A percentile compares a stretch with the other conserved stretches of the same genome.
Conservation (phyloP, 164 flowering plant species). For the Macadamia tetraphylla region DNA sequence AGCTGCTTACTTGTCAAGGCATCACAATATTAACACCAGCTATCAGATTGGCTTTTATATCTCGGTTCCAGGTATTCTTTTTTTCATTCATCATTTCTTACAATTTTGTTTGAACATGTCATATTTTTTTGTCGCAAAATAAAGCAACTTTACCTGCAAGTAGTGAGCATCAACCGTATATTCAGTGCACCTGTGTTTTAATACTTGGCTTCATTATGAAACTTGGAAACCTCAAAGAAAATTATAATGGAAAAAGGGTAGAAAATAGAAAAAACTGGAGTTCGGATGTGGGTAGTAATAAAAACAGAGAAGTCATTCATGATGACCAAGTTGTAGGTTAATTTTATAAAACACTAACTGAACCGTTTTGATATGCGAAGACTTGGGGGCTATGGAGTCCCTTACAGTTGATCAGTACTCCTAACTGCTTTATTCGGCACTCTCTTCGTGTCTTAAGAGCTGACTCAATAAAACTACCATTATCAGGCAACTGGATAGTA, state of each 20-base stretch:
- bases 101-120: too few relatives aligned
- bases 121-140: background rate
- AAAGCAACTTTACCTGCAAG: background rate
- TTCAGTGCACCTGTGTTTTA: background rate
- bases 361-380: background rate
- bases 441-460: background rate
- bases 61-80: conserved; percentile 71
- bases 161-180: background rate
- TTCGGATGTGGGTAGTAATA: too few relatives aligned
- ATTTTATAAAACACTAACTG: too few relatives aligned
- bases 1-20: conserved; percentile 84
- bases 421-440: too few relatives aligned
- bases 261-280: too few relatives aligned
- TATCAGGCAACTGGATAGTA: too few relatives aligned
- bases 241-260: too few relatives aligned
- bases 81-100: background rate
- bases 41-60: conserved; percentile 68
- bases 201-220: background rate
- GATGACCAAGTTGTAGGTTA: too few relatives aligned
- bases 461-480: background rate
- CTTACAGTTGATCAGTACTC: background rate
- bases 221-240: too few relatives aligned
- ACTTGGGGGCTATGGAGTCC: background rate
- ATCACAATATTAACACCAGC: conserved; percentile 40
- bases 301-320: too few relatives aligned